Percentiles rank a stretch among this genome's conserved stretches.
Evolutionary conservation across 2,329 filamentous ascomycete species (phyloP).

Genomic region (Paracorniculantispora psalliotae): DNA sequence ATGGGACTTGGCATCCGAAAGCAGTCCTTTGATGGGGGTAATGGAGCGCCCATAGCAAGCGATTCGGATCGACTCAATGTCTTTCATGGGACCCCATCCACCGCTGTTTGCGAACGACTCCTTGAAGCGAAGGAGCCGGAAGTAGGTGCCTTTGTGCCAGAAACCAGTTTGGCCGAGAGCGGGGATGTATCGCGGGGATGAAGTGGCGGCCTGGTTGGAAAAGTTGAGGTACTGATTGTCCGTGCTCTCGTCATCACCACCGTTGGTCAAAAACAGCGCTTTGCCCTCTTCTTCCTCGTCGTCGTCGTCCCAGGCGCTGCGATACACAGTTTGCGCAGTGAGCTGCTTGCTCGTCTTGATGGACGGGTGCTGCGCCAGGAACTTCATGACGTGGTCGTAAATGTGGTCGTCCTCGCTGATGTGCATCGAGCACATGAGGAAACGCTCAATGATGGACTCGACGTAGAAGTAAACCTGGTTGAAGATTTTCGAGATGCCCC

Average conservation of each 20-base stretch:
- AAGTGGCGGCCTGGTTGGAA: conserved; percentile 48
- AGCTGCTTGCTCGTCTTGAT: conserved; percentile 48
- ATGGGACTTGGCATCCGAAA: conserved; percentile 47
- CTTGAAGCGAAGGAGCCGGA: conserved; percentile 41
- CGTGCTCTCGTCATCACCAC: conserved; percentile 33
- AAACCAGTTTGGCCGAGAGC: conserved; percentile 50
- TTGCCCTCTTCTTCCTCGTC: conserved; percentile 37
- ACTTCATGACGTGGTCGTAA: conserved; percentile 54
- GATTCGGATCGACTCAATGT: conserved; percentile 48
- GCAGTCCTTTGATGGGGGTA: conserved; percentile 49
- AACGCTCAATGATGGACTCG: conserved; percentile 33
- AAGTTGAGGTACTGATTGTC: conserved; percentile 49
- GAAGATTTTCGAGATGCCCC: conserved; percentile 37
- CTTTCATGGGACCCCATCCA: conserved; percentile 38
- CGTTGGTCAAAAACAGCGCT: conserved; percentile 32
- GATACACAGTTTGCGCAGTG: conserved; percentile 50
- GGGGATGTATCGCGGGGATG: conserved; percentile 49
- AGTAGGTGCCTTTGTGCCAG: conserved; percentile 50
- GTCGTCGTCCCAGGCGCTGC: conserved; percentile 52
- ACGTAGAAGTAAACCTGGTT: conserved; percentile 31
- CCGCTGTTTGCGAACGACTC: conserved; percentile 34
- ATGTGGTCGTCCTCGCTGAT: conserved; percentile 54
- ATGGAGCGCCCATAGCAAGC: conserved; percentile 49
- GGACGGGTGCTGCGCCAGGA: conserved; percentile 48
- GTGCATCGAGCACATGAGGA: conserved; percentile 49